phyloP scores from a whole-genome alignment of 1,139 yeast genomes.

The Yamadazyma jaroonii region DNA sequence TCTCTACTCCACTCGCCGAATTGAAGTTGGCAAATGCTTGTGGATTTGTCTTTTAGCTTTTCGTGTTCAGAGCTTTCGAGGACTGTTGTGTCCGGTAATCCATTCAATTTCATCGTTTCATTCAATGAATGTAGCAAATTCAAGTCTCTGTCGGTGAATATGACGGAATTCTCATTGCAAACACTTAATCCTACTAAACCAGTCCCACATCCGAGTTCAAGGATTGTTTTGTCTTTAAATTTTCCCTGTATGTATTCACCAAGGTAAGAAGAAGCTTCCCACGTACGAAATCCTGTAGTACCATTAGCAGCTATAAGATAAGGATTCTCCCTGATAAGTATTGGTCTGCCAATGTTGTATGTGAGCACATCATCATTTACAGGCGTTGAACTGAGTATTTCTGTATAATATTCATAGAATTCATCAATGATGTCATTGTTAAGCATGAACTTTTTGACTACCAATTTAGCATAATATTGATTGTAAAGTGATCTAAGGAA shows the following conservation, averaged over 20 bases:
- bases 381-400: background rate
- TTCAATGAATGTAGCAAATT: slow-evolving; percentile 24
- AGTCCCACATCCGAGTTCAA: slow-evolving; percentile 90
- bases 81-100: background rate
- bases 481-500: slow-evolving; percentile 23
- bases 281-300: slow-evolving; percentile 85
- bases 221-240: slow-evolving; percentile 25
- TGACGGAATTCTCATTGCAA: slow-evolving; percentile 23
- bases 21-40: background rate
- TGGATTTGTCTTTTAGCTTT: slow-evolving; percentile 3
- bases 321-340: slow-evolving; percentile 60
- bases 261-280: slow-evolving; percentile 85
- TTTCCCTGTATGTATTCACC: slow-evolving; percentile 36
- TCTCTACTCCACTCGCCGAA: slow-evolving; percentile 6
- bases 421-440: slow-evolving; percentile 37
- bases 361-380: slow-evolving; percentile 10
- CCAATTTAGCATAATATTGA: slow-evolving; percentile 47
- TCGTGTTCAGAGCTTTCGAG: background rate
- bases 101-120: slow-evolving; percentile 1
- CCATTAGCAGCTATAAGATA: slow-evolving; percentile 66
- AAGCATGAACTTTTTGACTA: slow-evolving; percentile 41
- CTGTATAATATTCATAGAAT: slow-evolving; percentile 40
- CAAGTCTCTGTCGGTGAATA: slow-evolving; percentile 77
- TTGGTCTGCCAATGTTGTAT: slow-evolving; percentile 37
- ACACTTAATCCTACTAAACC: slow-evolving; percentile 69